These are phyloP conservation scores for Stenogyne calaminthoides DNA, from an alignment of 305 asterid species.

Conservation along the genomic window DNA sequence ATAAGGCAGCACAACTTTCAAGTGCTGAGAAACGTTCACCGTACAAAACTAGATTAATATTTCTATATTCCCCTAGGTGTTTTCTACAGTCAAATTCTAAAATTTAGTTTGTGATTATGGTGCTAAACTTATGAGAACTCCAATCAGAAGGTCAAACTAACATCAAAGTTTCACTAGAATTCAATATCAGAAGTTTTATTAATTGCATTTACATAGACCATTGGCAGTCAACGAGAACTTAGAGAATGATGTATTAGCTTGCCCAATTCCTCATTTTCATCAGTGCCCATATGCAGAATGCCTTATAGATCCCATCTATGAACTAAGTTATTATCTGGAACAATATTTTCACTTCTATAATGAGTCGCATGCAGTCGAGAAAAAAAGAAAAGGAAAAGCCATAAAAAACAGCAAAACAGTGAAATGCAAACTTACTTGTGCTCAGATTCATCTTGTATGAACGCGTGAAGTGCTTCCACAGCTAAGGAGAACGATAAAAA, in stretches of 20 bases:
- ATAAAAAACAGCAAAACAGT: constrained; percentile 17
- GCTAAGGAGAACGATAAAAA: constrained; percentile 93
- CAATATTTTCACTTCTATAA: constrained; percentile 4
- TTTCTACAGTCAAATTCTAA: background rate
- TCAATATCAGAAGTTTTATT: background rate
- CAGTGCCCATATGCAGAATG: too few species aligned
- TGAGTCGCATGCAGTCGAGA: constrained; percentile 13
- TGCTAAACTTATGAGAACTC: too few species aligned
- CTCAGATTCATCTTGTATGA: constrained; percentile 96
- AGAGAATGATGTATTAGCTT: constrained; percentile 17
- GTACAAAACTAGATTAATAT: background rate
- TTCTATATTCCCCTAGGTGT: background rate
- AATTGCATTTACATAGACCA: constrained; percentile 1
- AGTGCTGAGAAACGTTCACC: background rate
- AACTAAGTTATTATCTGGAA: constrained; percentile 5
- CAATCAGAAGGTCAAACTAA: too few species aligned
- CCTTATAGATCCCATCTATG: too few species aligned
- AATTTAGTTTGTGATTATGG: background rate
- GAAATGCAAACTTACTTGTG: constrained; percentile 80
- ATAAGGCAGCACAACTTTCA: constrained; percentile 9
- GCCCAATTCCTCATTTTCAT: background rate
- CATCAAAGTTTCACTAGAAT: too few species aligned
- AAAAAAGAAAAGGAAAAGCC: constrained; percentile 9
- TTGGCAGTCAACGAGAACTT: background rate
- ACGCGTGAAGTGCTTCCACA: constrained; percentile 97